These are phyloP conservation scores for Musa schizocarpa DNA, from an alignment of 176 grass and related monocot species.

Conservation along the genomic window DNA sequence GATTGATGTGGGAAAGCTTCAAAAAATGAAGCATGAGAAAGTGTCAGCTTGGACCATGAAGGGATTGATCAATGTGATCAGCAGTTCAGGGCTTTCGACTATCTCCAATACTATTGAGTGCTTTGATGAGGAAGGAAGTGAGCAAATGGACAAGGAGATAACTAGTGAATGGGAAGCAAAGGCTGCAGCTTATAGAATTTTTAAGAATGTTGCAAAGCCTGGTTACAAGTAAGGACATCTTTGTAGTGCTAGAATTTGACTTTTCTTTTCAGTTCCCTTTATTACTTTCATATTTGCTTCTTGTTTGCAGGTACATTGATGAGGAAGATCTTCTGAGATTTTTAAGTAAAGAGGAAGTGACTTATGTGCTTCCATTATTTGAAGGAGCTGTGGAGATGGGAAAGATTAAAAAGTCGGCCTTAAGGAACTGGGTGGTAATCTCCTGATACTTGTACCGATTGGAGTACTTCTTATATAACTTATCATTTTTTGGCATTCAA, in stretches of 20 bases:
- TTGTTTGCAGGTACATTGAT: conserved; percentile 60
- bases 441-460: conserved; percentile 2
- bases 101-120: conserved; percentile 75
- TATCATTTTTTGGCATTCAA: neutral
- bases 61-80: conserved; percentile 56
- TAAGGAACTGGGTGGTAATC: conserved; percentile 98
- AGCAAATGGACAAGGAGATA: conserved; percentile 79
- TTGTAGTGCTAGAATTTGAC: neutral
- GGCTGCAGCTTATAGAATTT: conserved; percentile 52
- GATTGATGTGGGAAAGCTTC: conserved; percentile 64
- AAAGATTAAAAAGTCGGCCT: conserved; percentile 83
- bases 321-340: conserved; percentile 74
- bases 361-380: conserved; percentile 65
- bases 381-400: conserved; percentile 65
- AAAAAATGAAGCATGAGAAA: conserved; percentile 77
- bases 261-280: neutral
- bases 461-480: neutral
- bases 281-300: conserved; percentile 10
- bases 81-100: conserved; percentile 61
- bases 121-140: conserved; percentile 56
- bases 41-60: conserved; percentile 94
- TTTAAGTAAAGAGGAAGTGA: conserved; percentile 66
- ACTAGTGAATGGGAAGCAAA: conserved; percentile 77
- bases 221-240: conserved; percentile 46
- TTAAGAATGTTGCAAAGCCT: conserved; percentile 77